Percentiles rank a stretch among this genome's conserved stretches.
These are phyloP conservation scores for Beta macrorhiza DNA, from an alignment of 179 eudicot genomes.

Conservation along the genomic window DNA sequence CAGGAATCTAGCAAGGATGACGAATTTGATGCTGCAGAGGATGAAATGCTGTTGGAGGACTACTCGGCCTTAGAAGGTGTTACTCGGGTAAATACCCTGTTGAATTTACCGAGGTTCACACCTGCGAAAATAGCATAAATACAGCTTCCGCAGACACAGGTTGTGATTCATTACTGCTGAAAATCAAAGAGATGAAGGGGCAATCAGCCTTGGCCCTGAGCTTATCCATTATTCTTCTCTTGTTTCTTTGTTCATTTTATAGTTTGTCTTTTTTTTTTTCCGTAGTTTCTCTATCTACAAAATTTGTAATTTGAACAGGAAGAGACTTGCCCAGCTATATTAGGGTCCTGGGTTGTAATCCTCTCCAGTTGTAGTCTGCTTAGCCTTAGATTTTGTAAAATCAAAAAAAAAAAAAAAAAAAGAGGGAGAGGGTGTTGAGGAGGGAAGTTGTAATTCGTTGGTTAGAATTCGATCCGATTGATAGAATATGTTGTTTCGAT, in stretches of 20 bases:
- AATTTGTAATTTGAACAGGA: conserved; percentile 22
- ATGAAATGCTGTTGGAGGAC: conserved; percentile 38
- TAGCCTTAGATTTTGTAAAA: conserved; percentile 31
- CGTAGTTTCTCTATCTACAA: conserved; percentile 19
- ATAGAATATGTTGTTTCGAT: not conserved
- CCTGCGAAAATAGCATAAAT: conserved; percentile 27
- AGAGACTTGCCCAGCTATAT: conserved; percentile 33
- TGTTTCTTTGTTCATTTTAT: conserved; percentile 2
- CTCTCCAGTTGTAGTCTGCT: conserved; percentile 25
- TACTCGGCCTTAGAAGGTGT: conserved; percentile 89
- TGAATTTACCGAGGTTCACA: conserved; percentile 62
- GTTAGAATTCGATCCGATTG: not conserved
- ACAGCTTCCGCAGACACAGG: conserved; percentile 7
- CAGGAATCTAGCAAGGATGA: conserved; percentile 29
- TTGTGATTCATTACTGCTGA: not conserved
- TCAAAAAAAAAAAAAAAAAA: not conserved
- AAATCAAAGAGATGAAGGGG: conserved; percentile 7
- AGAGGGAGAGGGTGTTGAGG: too few relatives aligned
- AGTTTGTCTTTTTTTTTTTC: not conserved
- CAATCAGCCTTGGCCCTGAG: conserved; percentile 3
- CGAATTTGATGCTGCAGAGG: conserved; percentile 25
- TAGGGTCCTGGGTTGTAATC: conserved; percentile 34
- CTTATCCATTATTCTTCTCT: not conserved
- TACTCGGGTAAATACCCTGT: conserved; percentile 64
- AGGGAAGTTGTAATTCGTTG: conserved; percentile 3